Evolutionary conservation across 139 green algal genomes (phyloP), one percentile per base, ranked within the genome.

Genomic region (Chlorella vulgaris): DNA sequence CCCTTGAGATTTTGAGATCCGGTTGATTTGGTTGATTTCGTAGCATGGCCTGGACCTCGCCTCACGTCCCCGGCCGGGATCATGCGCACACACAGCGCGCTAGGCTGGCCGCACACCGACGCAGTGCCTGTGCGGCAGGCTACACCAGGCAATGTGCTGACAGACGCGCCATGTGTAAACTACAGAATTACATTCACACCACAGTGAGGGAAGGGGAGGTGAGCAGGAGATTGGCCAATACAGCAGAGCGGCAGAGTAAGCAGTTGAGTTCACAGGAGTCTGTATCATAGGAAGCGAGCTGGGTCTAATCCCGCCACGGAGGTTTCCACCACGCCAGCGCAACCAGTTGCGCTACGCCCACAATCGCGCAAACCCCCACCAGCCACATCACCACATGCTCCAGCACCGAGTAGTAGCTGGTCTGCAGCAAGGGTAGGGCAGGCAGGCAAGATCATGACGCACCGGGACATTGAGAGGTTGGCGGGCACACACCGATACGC

Each of bases 381-480:
- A 88, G 67, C 73, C 66, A 83, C 62, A 89, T 88, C 10, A 89
- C 85, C 13, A 92, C 94, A 75, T 83, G 83, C 83, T 96, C 92
- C 15, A 96, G 83, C 3, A 78, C 81, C 18, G 85, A 82, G 21
- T 80, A 85, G 82, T 94, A 89, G 7, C 43, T 75, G 68, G 91
- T 90, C 78, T 82, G 76, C 43, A 58, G 47, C 47, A 58, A 58
- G 47, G n/a, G n/a, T n/a, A 58, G 47, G 47, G 15, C 47, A 24
- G 47, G 47, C 10, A 58, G 47, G 47, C 13, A 10, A 58, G 10
- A 15, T 58, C 47, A 58, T 24, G 47, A 15, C 13, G 47, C 47
- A 15, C 10, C 47, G 15, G 15, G 47, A 58, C 10, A 15, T 15
- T 10, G 15, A 10, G 47, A 58, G 47, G 15, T 58, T 10, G 47